These are phyloP conservation scores for Ceratobasidium sp. DNA, from an alignment of 1,284 basidiomycete genomes.

Conservation along the genomic window DNA sequence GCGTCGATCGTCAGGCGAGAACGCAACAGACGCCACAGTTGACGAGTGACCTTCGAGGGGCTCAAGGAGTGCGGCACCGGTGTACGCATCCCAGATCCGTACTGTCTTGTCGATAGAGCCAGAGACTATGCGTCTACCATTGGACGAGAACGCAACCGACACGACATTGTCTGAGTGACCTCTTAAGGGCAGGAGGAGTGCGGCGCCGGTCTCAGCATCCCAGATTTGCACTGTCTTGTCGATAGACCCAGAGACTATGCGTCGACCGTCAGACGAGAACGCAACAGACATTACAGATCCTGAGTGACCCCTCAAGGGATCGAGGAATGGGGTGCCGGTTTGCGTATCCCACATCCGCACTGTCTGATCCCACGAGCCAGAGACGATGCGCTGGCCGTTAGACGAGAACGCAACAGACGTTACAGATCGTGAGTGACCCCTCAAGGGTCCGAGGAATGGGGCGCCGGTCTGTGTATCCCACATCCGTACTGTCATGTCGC, in stretches of 20 bases:
- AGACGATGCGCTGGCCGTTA: not conserved
- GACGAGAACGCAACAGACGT: not conserved
- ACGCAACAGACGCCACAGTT: constrained; percentile 22
- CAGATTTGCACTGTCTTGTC: constrained; percentile 7
- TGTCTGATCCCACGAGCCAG: too few relatives aligned
- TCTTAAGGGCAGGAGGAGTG: not conserved
- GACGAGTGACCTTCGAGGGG: constrained; percentile 7
- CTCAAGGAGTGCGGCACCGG: not conserved
- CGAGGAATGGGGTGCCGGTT: not conserved
- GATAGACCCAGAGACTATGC: not conserved
- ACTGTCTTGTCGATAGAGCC: not conserved
- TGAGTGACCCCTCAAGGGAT: constrained; percentile 16
- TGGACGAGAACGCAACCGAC: not conserved
- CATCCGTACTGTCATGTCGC: constrained; percentile 6
- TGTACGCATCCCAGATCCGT: not conserved
- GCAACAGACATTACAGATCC: constrained; percentile 18
- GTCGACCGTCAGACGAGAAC: constrained; percentile 33
- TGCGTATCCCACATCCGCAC: not conserved
- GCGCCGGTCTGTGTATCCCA: not conserved
- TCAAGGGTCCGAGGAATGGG: too few relatives aligned
- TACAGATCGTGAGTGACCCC: too few relatives aligned
- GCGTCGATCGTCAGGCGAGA: constrained; percentile 20
- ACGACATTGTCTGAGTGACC: not conserved
- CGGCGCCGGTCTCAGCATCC: not conserved
- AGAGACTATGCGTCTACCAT: constrained; percentile 3